Evolutionary conservation across 208 protist species (phyloP).

Genomic region (Trypanosoma vivax): DNA sequence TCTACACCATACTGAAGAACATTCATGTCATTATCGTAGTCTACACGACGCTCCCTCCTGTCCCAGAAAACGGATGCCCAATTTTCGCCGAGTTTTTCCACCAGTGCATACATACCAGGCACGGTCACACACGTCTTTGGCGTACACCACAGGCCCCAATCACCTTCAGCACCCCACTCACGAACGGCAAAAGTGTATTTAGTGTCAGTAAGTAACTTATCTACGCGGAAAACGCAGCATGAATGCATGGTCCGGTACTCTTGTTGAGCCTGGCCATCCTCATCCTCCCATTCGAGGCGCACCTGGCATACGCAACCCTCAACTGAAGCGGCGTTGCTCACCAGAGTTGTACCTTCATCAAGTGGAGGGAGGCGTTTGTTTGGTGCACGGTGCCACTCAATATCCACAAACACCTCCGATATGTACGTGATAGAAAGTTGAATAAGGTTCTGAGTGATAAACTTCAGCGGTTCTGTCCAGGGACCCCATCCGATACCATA

Average conservation of each 20-base stretch:
- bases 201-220: constrained; percentile 68
- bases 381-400: constrained; percentile 80
- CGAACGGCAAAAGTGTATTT: constrained; percentile 87
- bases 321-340: constrained; percentile 40
- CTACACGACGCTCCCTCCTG: constrained; percentile 45
- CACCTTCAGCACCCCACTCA: constrained; percentile 85
- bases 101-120: constrained; percentile 48
- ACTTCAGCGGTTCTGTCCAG: constrained; percentile 80
- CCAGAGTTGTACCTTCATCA: constrained; percentile 52
- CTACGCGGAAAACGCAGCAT: constrained; percentile 71
- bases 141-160: constrained; percentile 86
- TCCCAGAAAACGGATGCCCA: constrained; percentile 66
- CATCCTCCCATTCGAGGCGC: constrained; percentile 59
- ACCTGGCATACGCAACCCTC: constrained; percentile 76
- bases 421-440: constrained; percentile 87
- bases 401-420: constrained; percentile 82
- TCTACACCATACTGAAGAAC: constrained; percentile 71
- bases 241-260: constrained; percentile 72
- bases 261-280: constrained; percentile 33
- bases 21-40: constrained; percentile 85
- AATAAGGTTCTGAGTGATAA: constrained; percentile 89
- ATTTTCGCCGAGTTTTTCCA: constrained; percentile 75
- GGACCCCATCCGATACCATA: constrained; percentile 74
- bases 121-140: constrained; percentile 77
- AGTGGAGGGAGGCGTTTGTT: constrained; percentile 63